Evolutionary conservation across 257 asterid species (phyloP), one percentile per base, ranked within the genome.

Genomic region (Salvia hispanica): DNA sequence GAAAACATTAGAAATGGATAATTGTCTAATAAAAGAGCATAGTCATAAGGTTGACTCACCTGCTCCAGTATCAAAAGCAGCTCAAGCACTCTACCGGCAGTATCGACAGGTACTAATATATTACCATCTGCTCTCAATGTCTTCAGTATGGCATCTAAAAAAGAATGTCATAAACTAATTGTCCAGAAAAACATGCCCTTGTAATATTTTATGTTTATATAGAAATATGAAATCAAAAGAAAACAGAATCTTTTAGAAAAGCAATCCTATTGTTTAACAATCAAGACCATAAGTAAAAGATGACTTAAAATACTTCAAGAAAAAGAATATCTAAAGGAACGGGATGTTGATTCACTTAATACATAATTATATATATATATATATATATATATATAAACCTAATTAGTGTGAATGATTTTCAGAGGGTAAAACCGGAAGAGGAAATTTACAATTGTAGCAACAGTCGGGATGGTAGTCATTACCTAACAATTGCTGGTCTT

Each of bases 81-180:
- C 92, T 94, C 99, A 80, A 94, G 74, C 70, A 91, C 96, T 75
- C 99, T 89, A 66, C 99, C 99, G 79, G 97, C 95, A 79, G 97
- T 82, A 77, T 94, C 97, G 67, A 94, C 95, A 15, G 99, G 99
- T 31, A 94, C 70, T 72, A 94, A 80, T 76, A 94, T 84, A 66
- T 91, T 94, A 75, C 97, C 99, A 72, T 81, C 91, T 45, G 78
- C 77, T 74, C 89, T 83, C 66, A 91, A 69, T 57, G 95, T 79
- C 82, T 76, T 91, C 73, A 84, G 70, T 67, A 94, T 85, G 75
- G 82, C 72, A 78, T 91, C 99, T 93, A 74, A 57, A 77, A 39
- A 76, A 51, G 51, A 75, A 79, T 67, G 44, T 33, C 44, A 61
- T 48, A 56, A 39, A 16, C 13, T 12, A 28, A 36, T 62, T 45